phyloP scores from a whole-genome alignment of 78 protist genomes.

The Monocercomonoides exilis region DNA sequence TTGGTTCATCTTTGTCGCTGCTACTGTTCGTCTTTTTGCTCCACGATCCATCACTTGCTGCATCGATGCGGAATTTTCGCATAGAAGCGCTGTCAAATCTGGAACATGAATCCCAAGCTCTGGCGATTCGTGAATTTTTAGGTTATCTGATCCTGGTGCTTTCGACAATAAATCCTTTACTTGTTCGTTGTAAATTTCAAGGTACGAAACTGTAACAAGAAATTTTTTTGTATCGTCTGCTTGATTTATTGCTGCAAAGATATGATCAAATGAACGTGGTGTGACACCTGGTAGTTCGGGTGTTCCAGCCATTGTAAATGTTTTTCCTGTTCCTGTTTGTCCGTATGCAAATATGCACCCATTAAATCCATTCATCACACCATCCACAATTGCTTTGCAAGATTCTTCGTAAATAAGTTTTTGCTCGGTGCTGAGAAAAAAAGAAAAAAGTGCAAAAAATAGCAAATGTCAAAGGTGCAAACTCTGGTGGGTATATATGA shows the following conservation, averaged over 20 bases:
- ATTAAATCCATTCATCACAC: slow-evolving; percentile 25
- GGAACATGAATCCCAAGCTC: background rate
- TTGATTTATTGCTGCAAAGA: background rate
- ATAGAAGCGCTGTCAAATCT: background rate
- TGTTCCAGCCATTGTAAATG: slow-evolving; percentile 23
- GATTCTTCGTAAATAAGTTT: background rate
- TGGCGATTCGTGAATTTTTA: background rate
- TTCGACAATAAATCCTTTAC: slow-evolving; percentile 2
- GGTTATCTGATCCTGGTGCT: background rate
- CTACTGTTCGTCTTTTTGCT: background rate
- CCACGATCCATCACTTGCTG: slow-evolving; percentile 6
- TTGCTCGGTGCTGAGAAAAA: background rate
- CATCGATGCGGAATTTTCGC: background rate
- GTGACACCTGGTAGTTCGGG: slow-evolving; percentile 1
- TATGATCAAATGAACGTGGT: slow-evolving; percentile 2
- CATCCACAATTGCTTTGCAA: background rate
- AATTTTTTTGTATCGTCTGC: background rate
- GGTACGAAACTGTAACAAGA: background rate
- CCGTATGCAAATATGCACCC: slow-evolving; percentile 23
- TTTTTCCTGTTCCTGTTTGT: slow-evolving; percentile 40
- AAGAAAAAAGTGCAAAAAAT: background rate
- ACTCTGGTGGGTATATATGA: background rate
- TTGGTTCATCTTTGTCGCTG: slow-evolving; percentile 18
- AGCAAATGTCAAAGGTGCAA: background rate
- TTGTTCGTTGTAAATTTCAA: slow-evolving; percentile 18